Evolutionary conservation across 768 basidiomycete species (phyloP).

Genomic region (Suillus subalutaceus): DNA sequence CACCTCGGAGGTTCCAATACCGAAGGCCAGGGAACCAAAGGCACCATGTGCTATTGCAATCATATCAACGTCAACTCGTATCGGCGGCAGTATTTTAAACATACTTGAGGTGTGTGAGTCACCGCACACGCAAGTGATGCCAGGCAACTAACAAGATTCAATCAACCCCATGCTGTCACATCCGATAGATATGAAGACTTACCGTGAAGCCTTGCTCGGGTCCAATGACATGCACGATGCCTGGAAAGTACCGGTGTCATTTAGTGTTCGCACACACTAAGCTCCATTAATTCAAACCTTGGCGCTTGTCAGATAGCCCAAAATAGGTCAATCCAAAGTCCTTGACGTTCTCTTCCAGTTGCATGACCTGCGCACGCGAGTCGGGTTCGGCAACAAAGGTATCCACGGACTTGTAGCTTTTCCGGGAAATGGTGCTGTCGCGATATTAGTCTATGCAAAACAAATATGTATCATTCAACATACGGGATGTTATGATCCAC

Average conservation of each 20-base stretch:
- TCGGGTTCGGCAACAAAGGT: conserved; percentile 85
- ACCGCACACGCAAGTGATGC: conserved; percentile 86
- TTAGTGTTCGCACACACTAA: not conserved
- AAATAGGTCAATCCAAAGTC: conserved; percentile 93
- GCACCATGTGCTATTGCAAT: conserved; percentile 75
- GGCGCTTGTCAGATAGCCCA: conserved; percentile 85
- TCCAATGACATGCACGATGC: conserved; percentile 88
- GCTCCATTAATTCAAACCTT: conserved; percentile 52
- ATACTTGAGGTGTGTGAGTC: conserved; percentile 92
- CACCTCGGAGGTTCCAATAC: conserved; percentile 93
- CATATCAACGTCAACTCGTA: conserved; percentile 2
- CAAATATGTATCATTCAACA: conserved; percentile 31
- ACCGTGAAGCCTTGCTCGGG: conserved; percentile 94
- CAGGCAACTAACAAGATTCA: conserved; percentile 54
- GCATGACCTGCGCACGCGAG: conserved; percentile 80
- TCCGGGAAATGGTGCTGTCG: conserved; percentile 68
- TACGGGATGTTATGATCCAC: conserved; percentile 89
- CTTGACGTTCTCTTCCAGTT: conserved; percentile 88
- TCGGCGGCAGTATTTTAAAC: conserved; percentile 27
- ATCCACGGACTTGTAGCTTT: conserved; percentile 69
- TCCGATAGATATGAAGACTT: conserved; percentile 21
- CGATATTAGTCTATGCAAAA: conserved; percentile 5
- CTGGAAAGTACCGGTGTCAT: conserved; percentile 36
- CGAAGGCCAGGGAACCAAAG: conserved; percentile 91
- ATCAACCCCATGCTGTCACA: conserved; percentile 4